Evolutionary conservation across 345 rosid species (phyloP).

Genomic region (Rhodamnia rubescens): DNA sequence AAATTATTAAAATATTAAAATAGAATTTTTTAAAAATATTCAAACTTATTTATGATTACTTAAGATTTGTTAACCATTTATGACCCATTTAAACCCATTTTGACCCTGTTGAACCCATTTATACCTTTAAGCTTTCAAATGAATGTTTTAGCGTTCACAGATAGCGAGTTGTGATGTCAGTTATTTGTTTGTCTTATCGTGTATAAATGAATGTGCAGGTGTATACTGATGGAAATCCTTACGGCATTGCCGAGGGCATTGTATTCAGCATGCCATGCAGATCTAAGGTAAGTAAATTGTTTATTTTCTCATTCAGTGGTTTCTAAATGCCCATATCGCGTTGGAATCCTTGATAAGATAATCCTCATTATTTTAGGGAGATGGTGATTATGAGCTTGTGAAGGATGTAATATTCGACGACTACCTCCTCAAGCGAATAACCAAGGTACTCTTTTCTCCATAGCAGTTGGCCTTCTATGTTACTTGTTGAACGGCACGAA

Average conservation of each 20-base stretch:
- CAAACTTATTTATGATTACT: too few species aligned
- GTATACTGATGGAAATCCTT: constrained; percentile 78
- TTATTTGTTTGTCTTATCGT: not conserved
- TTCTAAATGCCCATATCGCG: not conserved
- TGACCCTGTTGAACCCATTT: too few species aligned
- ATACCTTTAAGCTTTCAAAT: too few species aligned
- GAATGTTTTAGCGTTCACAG: not conserved
- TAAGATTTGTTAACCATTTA: too few species aligned
- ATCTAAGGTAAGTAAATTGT: constrained; percentile 45
- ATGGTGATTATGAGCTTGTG: constrained; percentile 90
- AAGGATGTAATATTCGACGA: constrained; percentile 75
- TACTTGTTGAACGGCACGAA: not conserved
- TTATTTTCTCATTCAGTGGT: not conserved
- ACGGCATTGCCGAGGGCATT: constrained; percentile 73
- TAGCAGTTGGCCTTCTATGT: not conserved
- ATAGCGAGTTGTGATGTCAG: not conserved
- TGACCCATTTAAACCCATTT: too few species aligned
- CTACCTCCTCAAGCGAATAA: constrained; percentile 65
- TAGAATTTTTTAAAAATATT: too few species aligned
- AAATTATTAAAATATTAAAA: too few species aligned
- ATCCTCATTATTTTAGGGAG: constrained; percentile 42
- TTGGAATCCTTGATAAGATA: not conserved
- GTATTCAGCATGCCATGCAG: constrained; percentile 99
- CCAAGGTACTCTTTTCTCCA: constrained; percentile 39
- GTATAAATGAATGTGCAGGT: constrained; percentile 34